phyloP scores from a whole-genome alignment of 2,329 filamentous ascomycete species.

The Colletotrichum tamarilloi region DNA sequence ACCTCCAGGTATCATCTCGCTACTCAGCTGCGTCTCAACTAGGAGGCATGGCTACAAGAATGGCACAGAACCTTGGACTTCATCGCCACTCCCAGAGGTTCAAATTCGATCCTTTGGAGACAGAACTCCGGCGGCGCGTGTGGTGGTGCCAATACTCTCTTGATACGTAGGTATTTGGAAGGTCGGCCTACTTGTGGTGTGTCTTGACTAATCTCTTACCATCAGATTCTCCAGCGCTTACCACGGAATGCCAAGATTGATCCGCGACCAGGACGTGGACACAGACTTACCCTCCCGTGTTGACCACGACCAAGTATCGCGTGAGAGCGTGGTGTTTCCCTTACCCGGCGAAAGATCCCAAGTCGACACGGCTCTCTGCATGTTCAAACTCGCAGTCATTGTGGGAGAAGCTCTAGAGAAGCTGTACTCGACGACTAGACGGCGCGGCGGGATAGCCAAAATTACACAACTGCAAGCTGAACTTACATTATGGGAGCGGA shows the following conservation, averaged over 20 bases:
- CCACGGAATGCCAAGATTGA: constrained; percentile 42
- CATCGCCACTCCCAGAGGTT: constrained; percentile 42
- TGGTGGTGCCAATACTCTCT: constrained; percentile 44
- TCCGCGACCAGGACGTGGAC: constrained; percentile 42
- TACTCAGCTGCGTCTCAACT: constrained; percentile 39
- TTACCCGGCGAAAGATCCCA: constrained; percentile 40
- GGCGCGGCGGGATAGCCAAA: constrained; percentile 41
- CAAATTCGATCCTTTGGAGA: constrained; percentile 42
- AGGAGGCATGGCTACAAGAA: constrained; percentile 39
- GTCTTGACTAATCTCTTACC: neutral
- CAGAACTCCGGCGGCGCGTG: constrained; percentile 38
- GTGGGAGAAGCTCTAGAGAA: constrained; percentile 39
- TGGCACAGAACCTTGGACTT: constrained; percentile 40
- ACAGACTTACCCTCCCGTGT: constrained; percentile 40
- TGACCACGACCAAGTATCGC: constrained; percentile 40
- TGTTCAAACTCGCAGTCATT: constrained; percentile 41
- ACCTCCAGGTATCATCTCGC: constrained; percentile 39
- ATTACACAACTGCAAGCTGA: constrained; percentile 40
- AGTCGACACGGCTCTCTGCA: constrained; percentile 39
- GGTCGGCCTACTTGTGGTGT: too few relatives aligned
- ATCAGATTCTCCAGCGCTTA: constrained; percentile 40
- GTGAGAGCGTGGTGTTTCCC: constrained; percentile 39
- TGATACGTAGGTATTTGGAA: constrained; percentile 36
- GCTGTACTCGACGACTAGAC: constrained; percentile 40
- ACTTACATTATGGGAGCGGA: constrained; percentile 40